Evolutionary conservation across 2,329 filamentous ascomycete species (phyloP).

Genomic region (Talaromyces islandicus): DNA sequence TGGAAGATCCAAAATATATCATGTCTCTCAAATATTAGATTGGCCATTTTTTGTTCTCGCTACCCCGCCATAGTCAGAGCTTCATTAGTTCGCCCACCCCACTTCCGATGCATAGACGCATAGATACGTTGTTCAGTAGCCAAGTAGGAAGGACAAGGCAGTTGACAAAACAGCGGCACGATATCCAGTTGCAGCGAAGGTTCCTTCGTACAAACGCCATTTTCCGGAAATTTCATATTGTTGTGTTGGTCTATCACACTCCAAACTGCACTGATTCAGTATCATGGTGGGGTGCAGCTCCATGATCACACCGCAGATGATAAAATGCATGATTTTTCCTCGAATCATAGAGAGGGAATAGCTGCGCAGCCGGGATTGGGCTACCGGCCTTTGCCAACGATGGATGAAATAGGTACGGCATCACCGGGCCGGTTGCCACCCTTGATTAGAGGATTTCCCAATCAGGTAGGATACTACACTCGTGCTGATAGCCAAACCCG

Average conservation of each 20-base stretch:
- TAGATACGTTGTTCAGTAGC: not conserved
- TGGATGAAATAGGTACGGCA: not conserved
- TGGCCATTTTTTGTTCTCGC: not conserved
- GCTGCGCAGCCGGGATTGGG: not conserved
- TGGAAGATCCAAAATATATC: not conserved
- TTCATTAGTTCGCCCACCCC: not conserved
- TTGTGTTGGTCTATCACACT: not conserved
- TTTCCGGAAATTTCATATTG: not conserved
- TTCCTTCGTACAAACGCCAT: not conserved
- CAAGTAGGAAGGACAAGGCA: not conserved
- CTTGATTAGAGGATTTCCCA: not conserved
- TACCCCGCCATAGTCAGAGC: not conserved
- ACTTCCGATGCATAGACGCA: not conserved
- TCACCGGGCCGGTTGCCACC: conserved; percentile 1
- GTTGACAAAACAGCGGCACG: not conserved
- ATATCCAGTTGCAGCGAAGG: not conserved
- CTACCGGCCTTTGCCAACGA: not conserved
- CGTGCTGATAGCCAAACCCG: not conserved
- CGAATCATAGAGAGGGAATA: not conserved
- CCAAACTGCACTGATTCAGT: not conserved
- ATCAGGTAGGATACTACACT: not conserved
- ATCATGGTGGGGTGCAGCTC: not conserved
- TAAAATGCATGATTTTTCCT: not conserved
- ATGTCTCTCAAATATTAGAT: not conserved
- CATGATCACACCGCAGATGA: not conserved